These are phyloP conservation scores for Citrus hindsii DNA, from an alignment of 345 rosid species.

Conservation along the genomic window DNA sequence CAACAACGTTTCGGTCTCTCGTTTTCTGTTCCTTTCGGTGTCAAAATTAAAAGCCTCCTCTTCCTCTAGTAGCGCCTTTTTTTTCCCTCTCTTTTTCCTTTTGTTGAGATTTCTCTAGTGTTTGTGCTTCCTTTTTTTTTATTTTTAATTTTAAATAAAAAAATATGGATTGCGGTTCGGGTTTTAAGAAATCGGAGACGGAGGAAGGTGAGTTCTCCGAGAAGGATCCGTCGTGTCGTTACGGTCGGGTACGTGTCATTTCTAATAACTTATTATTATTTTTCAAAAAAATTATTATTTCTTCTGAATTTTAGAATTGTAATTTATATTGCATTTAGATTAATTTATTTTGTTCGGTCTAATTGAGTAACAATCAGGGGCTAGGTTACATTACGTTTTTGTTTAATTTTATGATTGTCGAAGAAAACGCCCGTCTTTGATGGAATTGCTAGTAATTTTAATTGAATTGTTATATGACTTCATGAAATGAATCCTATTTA, in stretches of 20 bases:
- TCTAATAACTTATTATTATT: background rate
- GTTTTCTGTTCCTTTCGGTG: slow-evolving; percentile 12
- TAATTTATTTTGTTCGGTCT: background rate
- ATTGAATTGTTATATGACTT: background rate
- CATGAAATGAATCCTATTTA: background rate
- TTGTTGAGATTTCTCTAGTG: background rate
- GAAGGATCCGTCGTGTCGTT: slow-evolving; percentile 67
- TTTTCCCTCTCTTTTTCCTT: background rate
- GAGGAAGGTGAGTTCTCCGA: slow-evolving; percentile 49
- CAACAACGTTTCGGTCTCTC: slow-evolving; percentile 1
- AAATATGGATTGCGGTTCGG: slow-evolving; percentile 39
- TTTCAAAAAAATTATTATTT: background rate
- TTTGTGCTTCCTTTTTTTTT: background rate
- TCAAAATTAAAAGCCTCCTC: slow-evolving; percentile 8
- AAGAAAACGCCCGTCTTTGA: background rate
- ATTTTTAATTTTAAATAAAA: slow-evolving; percentile 1
- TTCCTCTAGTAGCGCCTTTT: slow-evolving; percentile 10
- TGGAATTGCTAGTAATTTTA: background rate
- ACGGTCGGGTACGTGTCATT: slow-evolving; percentile 47
- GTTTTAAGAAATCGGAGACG: slow-evolving; percentile 19
- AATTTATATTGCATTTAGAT: background rate
- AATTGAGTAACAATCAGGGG: background rate
- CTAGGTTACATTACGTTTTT: background rate
- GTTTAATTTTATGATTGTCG: background rate
- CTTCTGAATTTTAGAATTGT: background rate